Base-by-base conservation (phyloP, 2,329 filamentous ascomycete species). In the Coniochaeta sp. region DNA sequence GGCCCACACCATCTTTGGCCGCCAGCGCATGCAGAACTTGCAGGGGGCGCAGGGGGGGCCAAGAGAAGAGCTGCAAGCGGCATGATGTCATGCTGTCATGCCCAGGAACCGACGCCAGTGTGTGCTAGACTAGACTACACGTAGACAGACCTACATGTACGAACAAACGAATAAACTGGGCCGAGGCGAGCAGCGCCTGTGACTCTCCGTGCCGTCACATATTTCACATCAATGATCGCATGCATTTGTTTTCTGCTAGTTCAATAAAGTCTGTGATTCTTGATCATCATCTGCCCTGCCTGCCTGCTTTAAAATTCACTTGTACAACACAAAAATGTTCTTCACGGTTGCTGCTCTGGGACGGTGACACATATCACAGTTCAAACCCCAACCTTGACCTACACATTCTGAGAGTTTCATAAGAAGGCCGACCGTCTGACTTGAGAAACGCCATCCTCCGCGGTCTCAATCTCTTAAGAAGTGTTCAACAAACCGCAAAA, bases 71-170 rank as follows among this genome's bases (percentile, higher is more conserved):
- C 44, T 50, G 44, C 44, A 50, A 50, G 22, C 44, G 44, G 44
- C 44, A 50, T 50, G 44, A 50, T 50, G 44, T 50, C 44, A 50
- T 50, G 44, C 44, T 50, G 44, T 50, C 44, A 50, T 50, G 44
- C 44, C 44, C 44, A 50, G 44, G 24, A 50, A 50, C 24, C n/a
- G n/a, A n/a, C n/a, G n/a, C n/a, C n/a, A n/a, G 43, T 22, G 6
- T n/a, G n/a, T n/a, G n/a, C n/a, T n/a, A n/a, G n/a, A n/a, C n/a
- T n/a, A n/a, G n/a, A n/a, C n/a, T n/a, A n/a, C n/a, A n/a, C n/a
- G n/a, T n/a, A n/a, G n/a, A n/a, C n/a, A n/a, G n/a, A n/a, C n/a
- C n/a, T n/a, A 24, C 44, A 19, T 19, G 19, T 26, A 26, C 44
- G 19, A 50, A 50, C 44, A 19, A 26, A 19, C 28, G 28, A 31